These are phyloP conservation scores for Pilasporangium apinafurcum DNA, from an alignment of 352 stramenopile species.

Conservation along the genomic window DNA sequence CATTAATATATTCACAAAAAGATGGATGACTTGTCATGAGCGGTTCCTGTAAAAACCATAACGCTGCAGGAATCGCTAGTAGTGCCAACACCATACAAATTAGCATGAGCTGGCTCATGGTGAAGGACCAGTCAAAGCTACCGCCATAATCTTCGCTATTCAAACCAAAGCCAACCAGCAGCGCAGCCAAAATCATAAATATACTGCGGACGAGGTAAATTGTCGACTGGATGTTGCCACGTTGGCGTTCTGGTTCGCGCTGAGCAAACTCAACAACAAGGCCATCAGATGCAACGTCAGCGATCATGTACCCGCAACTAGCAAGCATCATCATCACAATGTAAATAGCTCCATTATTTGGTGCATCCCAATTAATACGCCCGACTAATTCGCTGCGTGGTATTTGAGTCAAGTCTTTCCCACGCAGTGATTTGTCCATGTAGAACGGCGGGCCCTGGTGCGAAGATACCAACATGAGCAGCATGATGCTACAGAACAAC, in stretches of 20 bases:
- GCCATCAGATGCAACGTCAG: slow-evolving; percentile 30
- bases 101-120: slow-evolving; percentile 13
- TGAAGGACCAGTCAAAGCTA: slow-evolving; percentile 25
- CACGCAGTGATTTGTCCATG: slow-evolving; percentile 31
- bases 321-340: slow-evolving; percentile 31
- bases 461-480: slow-evolving; percentile 39
- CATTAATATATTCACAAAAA: slow-evolving; percentile 11
- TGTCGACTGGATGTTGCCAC: slow-evolving; percentile 31
- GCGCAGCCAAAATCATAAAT: slow-evolving; percentile 19
- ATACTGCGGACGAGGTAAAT: slow-evolving; percentile 32
- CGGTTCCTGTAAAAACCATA: slow-evolving; percentile 16
- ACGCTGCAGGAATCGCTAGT: slow-evolving; percentile 7
- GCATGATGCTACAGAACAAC: slow-evolving; percentile 40
- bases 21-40: background rate
- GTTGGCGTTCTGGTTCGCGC: slow-evolving; percentile 19
- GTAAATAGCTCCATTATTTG: slow-evolving; percentile 9
- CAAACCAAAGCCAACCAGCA: slow-evolving; percentile 27
- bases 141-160: slow-evolving; percentile 27
- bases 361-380: slow-evolving; percentile 22
- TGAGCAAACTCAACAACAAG: slow-evolving; percentile 36
- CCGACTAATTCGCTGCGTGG: slow-evolving; percentile 4
- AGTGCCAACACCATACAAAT: slow-evolving; percentile 13
- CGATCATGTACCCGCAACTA: slow-evolving; percentile 29
- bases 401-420: slow-evolving; percentile 18
- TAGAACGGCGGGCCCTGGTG: slow-evolving; percentile 45